A percentile compares a stretch with the other conserved stretches of the same genome.
phyloP scores from a whole-genome alignment of 495 filamentous ascomycete genomes.

The Penicillium steckii region DNA sequence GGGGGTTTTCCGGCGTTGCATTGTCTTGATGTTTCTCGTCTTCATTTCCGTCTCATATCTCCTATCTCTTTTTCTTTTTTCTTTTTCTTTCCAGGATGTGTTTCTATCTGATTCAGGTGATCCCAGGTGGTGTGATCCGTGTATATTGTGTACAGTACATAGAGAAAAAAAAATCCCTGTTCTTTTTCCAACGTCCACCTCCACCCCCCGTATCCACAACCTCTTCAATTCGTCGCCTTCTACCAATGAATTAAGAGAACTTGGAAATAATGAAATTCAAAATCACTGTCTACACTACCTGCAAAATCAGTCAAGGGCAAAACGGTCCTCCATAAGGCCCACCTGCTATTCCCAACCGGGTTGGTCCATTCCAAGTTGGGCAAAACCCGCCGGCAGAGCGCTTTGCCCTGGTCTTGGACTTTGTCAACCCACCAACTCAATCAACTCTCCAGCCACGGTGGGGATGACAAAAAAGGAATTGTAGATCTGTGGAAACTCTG shows the following conservation, averaged over 20 bases:
- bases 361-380: conserved; percentile 5
- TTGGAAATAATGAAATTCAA: background rate
- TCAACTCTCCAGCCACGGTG: conserved; percentile 3
- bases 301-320: background rate
- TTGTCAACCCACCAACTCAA: background rate
- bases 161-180: conserved; percentile 27
- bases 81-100: conserved; percentile 2
- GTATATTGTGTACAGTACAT: conserved; percentile 39
- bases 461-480: conserved; percentile 6
- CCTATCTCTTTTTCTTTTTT: conserved; percentile 11
- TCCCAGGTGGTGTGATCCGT: conserved; percentile 6
- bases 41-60: conserved; percentile 4
- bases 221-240: background rate
- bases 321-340: conserved; percentile 1
- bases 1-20: conserved; percentile 32
- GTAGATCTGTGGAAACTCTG: conserved; percentile 14
- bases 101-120: conserved; percentile 12
- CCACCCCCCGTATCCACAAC: background rate
- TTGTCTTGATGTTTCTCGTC: conserved; percentile 12
- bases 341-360: conserved; percentile 4
- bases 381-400: conserved; percentile 15
- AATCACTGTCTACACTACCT: too few species aligned
- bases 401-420: conserved; percentile 13
- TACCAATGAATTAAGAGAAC: background rate
- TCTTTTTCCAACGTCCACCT: conserved; percentile 10